A percentile compares a stretch with the other conserved stretches of the same genome.
These are phyloP conservation scores for Trifolium subterraneum DNA, from an alignment of 306 rosid genomes.

Conservation along the genomic window DNA sequence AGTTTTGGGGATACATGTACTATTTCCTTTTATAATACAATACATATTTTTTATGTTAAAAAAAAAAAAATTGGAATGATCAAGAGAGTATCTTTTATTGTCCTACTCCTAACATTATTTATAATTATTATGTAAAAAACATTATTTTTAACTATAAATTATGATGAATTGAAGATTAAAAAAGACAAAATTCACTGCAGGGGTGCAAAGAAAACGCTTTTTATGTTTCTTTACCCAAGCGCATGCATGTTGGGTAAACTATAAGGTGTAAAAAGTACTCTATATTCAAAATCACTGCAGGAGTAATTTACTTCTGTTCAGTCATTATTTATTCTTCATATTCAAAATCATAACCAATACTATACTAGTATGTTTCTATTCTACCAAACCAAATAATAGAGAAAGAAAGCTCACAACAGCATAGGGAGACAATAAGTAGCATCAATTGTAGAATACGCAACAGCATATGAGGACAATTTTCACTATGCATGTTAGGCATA, in stretches of 20 bases:
- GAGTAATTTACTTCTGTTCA: background rate
- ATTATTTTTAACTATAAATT: background rate
- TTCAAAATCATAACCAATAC: constrained; percentile 22
- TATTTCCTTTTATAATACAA: too few species aligned
- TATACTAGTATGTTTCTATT: background rate
- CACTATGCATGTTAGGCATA: constrained; percentile 23
- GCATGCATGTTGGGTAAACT: constrained; percentile 38
- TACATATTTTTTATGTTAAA: too few species aligned
- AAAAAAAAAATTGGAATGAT: too few species aligned
- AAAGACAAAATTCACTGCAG: too few species aligned
- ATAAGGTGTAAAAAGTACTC: constrained; percentile 35
- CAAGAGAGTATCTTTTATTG: too few species aligned
- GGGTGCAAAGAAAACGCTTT: constrained; percentile 3
- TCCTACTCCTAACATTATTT: too few species aligned
- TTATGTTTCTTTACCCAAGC: constrained; percentile 15
- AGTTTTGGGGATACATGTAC: too few species aligned
- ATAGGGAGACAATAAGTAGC: constrained; percentile 35
- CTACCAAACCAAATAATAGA: background rate
- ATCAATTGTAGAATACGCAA: constrained; percentile 47
- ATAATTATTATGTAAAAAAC: too few species aligned
- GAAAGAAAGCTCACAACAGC: constrained; percentile 3
- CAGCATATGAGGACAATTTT: constrained; percentile 1
- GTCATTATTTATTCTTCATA: constrained; percentile 26
- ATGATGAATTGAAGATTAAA: constrained; percentile 11
- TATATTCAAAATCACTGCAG: too few species aligned